phyloP scores from a whole-genome alignment of 176 grass and related monocot genomes.

The Saccharum officinarum region DNA sequence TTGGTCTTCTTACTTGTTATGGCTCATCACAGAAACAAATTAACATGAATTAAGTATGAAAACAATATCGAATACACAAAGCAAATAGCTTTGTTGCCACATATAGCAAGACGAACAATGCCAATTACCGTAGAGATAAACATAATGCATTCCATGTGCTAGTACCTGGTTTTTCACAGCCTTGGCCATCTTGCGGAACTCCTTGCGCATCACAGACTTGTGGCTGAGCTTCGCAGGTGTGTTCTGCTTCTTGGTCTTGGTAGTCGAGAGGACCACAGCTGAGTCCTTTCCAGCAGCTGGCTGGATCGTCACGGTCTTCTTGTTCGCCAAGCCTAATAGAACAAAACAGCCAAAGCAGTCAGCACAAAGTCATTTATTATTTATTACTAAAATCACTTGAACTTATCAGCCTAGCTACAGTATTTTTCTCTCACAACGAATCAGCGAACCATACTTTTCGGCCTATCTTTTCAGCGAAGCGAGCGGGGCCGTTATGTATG shows the following conservation, averaged over 20 bases:
- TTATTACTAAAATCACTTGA: neutral
- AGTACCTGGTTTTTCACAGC: conserved; percentile 86
- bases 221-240: conserved; percentile 45
- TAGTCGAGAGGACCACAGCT: conserved; percentile 48
- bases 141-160: neutral
- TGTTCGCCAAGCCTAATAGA: conserved; percentile 74
- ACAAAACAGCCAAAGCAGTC: neutral
- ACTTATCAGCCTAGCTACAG: too few relatives aligned
- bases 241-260: conserved; percentile 87
- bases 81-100: neutral
- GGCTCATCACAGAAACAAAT: conserved; percentile 63
- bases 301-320: conserved; percentile 65
- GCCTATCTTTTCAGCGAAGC: too few relatives aligned
- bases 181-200: conserved; percentile 89
- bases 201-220: conserved; percentile 82
- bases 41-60: neutral
- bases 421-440: too few relatives aligned
- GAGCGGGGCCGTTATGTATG: too few relatives aligned
- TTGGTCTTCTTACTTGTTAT: conserved; percentile 63
- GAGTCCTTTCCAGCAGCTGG: conserved; percentile 45
- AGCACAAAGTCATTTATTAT: neutral
- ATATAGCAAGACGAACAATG: neutral
- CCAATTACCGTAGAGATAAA: neutral
- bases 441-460: too few relatives aligned
- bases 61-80: neutral